Percentiles rank a stretch among this genome's conserved stretches.
phyloP scores from a whole-genome alignment of 2,329 filamentous ascomycete species.

The Sclerotinia subarctica region DNA sequence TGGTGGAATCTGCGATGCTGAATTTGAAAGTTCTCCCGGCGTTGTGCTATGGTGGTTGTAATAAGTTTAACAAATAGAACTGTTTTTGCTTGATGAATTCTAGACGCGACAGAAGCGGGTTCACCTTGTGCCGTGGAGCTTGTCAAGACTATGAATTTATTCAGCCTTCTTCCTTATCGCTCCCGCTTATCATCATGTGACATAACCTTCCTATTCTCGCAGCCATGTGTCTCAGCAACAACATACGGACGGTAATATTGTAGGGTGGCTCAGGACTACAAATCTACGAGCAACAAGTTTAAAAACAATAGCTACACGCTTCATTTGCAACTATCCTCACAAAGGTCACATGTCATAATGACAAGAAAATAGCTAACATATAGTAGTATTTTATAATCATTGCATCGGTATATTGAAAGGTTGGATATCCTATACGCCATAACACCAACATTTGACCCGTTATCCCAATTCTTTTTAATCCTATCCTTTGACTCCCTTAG shows the following conservation, averaged over 20 bases:
- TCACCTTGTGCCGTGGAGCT: background rate
- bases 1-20: background rate
- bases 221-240: background rate
- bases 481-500: background rate
- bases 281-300: background rate
- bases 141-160: conserved; percentile 2
- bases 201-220: accelerated
- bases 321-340: background rate
- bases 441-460: background rate
- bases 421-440: conserved; percentile 5
- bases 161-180: conserved; percentile 13
- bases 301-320: background rate
- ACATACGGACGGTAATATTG: background rate
- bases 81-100: background rate
- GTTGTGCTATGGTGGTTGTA: background rate
- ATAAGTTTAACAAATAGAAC: background rate
- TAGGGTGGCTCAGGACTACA: background rate
- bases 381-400: background rate
- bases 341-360: background rate
- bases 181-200: conserved; percentile 1
- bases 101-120: background rate
- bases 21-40: background rate
- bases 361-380: background rate
- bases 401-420: background rate
- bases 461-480: background rate